Conservation (phyloP, 2,329 filamentous ascomycete species). For the Calonectria fujianensis region DNA sequence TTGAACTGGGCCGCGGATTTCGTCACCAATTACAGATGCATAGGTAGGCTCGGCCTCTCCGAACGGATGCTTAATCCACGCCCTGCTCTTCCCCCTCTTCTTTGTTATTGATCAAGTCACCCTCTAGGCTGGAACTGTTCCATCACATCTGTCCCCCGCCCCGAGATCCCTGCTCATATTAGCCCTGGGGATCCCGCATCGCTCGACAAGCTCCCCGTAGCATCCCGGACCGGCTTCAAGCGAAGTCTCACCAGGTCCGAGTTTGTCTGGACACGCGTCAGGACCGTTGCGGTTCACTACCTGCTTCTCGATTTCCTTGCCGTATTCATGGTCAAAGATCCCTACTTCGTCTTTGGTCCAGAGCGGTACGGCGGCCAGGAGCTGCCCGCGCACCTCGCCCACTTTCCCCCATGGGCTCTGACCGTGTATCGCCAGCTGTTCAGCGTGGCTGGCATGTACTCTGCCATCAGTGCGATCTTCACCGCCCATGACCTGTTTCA, state of each 20-base stretch:
- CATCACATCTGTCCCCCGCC: constrained; percentile 70
- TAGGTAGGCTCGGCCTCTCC: constrained; percentile 63
- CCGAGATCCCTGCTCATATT: constrained; percentile 61
- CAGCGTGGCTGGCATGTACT: constrained; percentile 73
- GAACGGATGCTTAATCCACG: neutral
- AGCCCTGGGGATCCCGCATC: constrained; percentile 61
- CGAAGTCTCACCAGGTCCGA: constrained; percentile 64
- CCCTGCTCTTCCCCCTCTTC: neutral
- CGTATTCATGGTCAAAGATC: constrained; percentile 82
- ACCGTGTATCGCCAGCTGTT: constrained; percentile 74
- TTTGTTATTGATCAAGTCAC: constrained; percentile 11
- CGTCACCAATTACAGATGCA: constrained; percentile 71
- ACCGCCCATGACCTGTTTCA: constrained; percentile 75
- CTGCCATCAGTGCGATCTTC: constrained; percentile 77
- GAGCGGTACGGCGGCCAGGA: constrained; percentile 56
- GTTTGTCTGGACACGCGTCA: constrained; percentile 68
- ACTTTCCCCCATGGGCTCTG: constrained; percentile 67
- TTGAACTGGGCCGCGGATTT: constrained; percentile 75
- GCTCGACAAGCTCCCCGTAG: constrained; percentile 64
- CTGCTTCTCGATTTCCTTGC: constrained; percentile 82
- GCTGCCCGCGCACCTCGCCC: constrained; percentile 65
- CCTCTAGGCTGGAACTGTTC: constrained; percentile 74
- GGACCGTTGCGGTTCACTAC: constrained; percentile 74
- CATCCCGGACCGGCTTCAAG: constrained; percentile 67
- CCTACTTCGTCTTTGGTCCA: constrained; percentile 80